Evolutionary conservation across 2,329 filamentous ascomycete species (phyloP).

Genomic region (Phyllachora maydis): DNA sequence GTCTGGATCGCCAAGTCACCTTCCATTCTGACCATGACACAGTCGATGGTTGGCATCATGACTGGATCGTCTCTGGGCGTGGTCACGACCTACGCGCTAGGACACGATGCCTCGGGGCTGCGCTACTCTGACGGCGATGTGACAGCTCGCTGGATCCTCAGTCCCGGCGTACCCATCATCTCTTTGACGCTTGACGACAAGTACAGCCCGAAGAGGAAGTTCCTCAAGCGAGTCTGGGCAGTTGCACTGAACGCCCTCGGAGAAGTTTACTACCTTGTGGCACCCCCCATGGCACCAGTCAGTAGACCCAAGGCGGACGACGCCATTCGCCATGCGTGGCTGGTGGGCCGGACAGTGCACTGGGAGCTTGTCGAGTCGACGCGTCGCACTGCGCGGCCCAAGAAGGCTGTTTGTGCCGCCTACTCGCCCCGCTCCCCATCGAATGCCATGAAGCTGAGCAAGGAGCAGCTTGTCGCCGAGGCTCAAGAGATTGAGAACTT

Average conservation of each 20-base stretch:
- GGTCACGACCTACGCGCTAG: constrained; percentile 63
- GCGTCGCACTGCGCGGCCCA: constrained; percentile 45
- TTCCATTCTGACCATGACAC: constrained; percentile 48
- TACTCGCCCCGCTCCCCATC: constrained; percentile 69
- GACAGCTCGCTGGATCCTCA: constrained; percentile 75
- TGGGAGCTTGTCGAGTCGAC: constrained; percentile 72
- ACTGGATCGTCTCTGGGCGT: constrained; percentile 69
- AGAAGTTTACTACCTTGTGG: constrained; percentile 69
- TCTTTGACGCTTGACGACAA: constrained; percentile 67
- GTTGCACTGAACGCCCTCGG: constrained; percentile 84
- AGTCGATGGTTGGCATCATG: constrained; percentile 63
- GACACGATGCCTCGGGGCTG: constrained; percentile 32
- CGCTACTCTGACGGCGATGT: constrained; percentile 54
- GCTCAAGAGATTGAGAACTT: constrained; percentile 67
- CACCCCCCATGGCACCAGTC: constrained; percentile 37
- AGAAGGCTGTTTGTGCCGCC: constrained; percentile 44
- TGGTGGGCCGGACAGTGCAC: constrained; percentile 53
- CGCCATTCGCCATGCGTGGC: constrained; percentile 52
- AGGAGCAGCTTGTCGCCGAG: constrained; percentile 52
- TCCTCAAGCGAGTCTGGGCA: constrained; percentile 63
- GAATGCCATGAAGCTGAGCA: constrained; percentile 48
- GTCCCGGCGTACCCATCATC: constrained; percentile 83
- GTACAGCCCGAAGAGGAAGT: constrained; percentile 51
- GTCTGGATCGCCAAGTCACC: constrained; percentile 83
- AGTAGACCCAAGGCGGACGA: constrained; percentile 29